phyloP scores from a whole-genome alignment of 1,284 basidiomycete genomes.

The Cutaneotrichosporon cyanovorans region DNA sequence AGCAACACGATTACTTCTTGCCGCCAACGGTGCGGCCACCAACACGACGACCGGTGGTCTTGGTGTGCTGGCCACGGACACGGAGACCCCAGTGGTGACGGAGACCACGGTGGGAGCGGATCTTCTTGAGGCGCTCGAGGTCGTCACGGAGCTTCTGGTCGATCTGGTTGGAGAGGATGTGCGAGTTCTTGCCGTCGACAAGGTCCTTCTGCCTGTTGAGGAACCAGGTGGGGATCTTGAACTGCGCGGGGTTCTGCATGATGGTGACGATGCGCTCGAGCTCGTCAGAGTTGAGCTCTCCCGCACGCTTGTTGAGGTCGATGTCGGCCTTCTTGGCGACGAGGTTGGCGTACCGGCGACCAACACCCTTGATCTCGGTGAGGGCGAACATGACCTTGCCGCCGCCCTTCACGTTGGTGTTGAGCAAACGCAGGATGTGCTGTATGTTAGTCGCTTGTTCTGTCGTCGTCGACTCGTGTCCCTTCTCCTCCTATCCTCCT shows the following conservation, averaged over 20 bases:
- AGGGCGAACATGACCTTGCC: constrained; percentile 95
- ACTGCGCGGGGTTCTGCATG: constrained; percentile 98
- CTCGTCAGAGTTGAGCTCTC: constrained; percentile 92
- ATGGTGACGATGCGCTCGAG: constrained; percentile 98
- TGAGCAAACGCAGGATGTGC: constrained; percentile 97
- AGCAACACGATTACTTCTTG: constrained; percentile 22
- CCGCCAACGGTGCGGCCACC: constrained; percentile 20
- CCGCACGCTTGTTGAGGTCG: constrained; percentile 94
- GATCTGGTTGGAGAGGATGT: constrained; percentile 93
- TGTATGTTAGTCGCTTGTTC: constrained; percentile 45
- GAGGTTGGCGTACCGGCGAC: constrained; percentile 95
- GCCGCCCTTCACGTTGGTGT: constrained; percentile 91
- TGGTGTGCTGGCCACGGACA: constrained; percentile 97
- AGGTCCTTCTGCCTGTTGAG: constrained; percentile 99
- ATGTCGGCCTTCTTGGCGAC: constrained; percentile 99
- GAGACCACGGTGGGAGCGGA: constrained; percentile 95
- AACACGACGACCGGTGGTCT: constrained; percentile 62
- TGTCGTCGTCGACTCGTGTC: background rate
- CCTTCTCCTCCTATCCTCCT: background rate
- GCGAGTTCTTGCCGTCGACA: constrained; percentile 91
- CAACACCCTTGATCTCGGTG: constrained; percentile 99
- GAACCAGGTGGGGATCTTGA: constrained; percentile 99
- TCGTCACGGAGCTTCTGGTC: constrained; percentile 99
- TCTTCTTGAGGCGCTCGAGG: constrained; percentile 98
- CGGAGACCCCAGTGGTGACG: constrained; percentile 95